Percentiles rank a stretch among this genome's conserved stretches.
Evolutionary conservation across 768 basidiomycete species (phyloP).

Genomic region (Sarcodon sp.): DNA sequence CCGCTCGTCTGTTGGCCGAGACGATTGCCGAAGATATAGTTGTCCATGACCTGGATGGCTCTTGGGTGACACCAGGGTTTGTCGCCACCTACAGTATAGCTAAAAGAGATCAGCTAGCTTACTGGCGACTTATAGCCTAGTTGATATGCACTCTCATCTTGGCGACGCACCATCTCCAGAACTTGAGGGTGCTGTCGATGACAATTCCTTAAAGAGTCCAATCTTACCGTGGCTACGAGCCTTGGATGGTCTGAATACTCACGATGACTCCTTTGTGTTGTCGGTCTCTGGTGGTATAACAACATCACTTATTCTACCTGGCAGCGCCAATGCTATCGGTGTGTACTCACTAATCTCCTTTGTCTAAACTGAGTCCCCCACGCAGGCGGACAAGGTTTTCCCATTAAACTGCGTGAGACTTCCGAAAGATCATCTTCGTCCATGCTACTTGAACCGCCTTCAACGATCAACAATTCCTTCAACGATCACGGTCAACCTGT

Average conservation of each 20-base stretch:
- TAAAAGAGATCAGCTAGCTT: not conserved
- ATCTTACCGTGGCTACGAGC: slow-evolving; percentile 46
- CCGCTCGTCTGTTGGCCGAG: slow-evolving; percentile 15
- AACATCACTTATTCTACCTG: slow-evolving; percentile 64
- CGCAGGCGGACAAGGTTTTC: slow-evolving; percentile 60
- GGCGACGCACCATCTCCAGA: slow-evolving; percentile 16
- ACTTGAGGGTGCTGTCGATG: slow-evolving; percentile 22
- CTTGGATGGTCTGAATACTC: slow-evolving; percentile 72
- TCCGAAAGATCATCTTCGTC: slow-evolving; percentile 56
- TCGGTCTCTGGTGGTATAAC: slow-evolving; percentile 76
- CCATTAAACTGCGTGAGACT: slow-evolving; percentile 69
- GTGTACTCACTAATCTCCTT: not conserved
- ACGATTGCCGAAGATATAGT: slow-evolving; percentile 24
- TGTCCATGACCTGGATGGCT: slow-evolving; percentile 48
- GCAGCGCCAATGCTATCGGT: slow-evolving; percentile 47
- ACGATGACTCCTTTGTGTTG: slow-evolving; percentile 57
- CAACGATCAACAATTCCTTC: slow-evolving; percentile 38
- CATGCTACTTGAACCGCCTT: slow-evolving; percentile 69
- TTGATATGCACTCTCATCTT: slow-evolving; percentile 36
- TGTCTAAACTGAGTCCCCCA: slow-evolving; percentile 1
- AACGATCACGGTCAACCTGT: slow-evolving; percentile 31
- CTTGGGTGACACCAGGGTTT: slow-evolving; percentile 73
- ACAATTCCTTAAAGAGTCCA: slow-evolving; percentile 27
- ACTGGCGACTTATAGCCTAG: slow-evolving; percentile 14
- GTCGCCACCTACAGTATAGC: slow-evolving; percentile 4